phyloP scores from a whole-genome alignment of 352 stramenopile species.

The Thalassiosira mediterranea region DNA sequence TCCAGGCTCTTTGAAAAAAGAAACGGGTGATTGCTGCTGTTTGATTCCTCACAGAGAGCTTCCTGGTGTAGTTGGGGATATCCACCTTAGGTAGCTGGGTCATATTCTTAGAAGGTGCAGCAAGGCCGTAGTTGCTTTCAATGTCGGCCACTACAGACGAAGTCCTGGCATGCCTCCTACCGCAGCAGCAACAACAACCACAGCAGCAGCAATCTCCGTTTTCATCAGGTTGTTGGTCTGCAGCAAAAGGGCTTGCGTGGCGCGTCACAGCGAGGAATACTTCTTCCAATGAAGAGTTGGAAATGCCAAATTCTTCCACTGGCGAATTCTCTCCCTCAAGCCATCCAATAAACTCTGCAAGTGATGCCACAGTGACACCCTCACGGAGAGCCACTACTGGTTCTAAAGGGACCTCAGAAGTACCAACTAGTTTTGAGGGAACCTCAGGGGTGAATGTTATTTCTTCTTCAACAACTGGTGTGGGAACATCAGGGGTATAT shows the following conservation, averaged over 20 bases:
- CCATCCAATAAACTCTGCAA: constrained; percentile 56
- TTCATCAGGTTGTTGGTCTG: constrained; percentile 10
- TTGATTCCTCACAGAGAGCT: constrained; percentile 36
- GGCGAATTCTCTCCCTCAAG: constrained; percentile 51
- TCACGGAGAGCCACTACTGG: no score
- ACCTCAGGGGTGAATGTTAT: no score
- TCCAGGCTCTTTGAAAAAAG: constrained; percentile 38
- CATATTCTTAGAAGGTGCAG: constrained; percentile 8
- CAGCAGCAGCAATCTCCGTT: constrained; percentile 17
- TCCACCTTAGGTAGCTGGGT: constrained; percentile 23
- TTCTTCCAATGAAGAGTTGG: constrained; percentile 77
- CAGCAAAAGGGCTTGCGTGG: constrained; percentile 3
- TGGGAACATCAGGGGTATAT: not conserved
- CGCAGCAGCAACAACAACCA: constrained; percentile 21
- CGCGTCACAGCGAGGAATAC: constrained; percentile 71
- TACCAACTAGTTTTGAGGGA: no score
- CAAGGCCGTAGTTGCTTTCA: not conserved
- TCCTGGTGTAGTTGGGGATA: constrained; percentile 22
- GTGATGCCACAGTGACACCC: constrained; percentile 31
- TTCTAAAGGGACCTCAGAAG: no score
- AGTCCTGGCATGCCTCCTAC: constrained; percentile 1
- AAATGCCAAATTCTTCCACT: constrained; percentile 70
- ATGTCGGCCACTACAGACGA: constrained; percentile 1
- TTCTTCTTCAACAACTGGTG: not conserved
- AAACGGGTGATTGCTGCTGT: constrained; percentile 37